Evolutionary conservation across 306 rosid genomes (phyloP).

Genomic region (Urtica urens): DNA sequence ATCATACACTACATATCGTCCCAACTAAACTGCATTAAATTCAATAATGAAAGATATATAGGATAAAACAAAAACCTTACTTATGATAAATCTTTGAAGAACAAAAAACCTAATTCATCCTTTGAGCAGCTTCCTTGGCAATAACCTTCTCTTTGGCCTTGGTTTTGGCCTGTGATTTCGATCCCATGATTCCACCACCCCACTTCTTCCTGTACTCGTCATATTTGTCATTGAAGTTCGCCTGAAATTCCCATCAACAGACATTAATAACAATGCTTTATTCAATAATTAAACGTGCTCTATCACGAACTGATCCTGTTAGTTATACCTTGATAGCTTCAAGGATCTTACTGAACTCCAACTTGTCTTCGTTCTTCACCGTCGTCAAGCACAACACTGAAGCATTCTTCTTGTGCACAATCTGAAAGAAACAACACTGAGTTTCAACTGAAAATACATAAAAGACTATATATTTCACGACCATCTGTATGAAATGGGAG

Average conservation of each 20-base stretch:
- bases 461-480: neutral
- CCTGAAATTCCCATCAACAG: slow-evolving; percentile 21
- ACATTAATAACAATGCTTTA: neutral
- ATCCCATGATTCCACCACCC: slow-evolving; percentile 89
- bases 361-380: slow-evolving; percentile 72
- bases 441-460: neutral
- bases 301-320: neutral
- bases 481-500: neutral
- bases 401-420: slow-evolving; percentile 69
- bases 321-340: slow-evolving; percentile 60
- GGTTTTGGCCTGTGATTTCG: slow-evolving; percentile 71
- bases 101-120: slow-evolving; percentile 32
- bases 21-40: no score
- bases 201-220: slow-evolving; percentile 71
- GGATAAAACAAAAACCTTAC: no score
- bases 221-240: slow-evolving; percentile 66
- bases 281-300: neutral
- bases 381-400: slow-evolving; percentile 66
- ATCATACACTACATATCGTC: no score
- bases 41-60: no score
- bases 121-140: slow-evolving; percentile 79
- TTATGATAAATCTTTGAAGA: neutral
- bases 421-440: slow-evolving; percentile 33
- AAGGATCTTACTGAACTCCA: slow-evolving; percentile 56
- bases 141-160: slow-evolving; percentile 55